These are phyloP conservation scores for Tetrahymena borealis DNA, from an alignment of 73 alveolate species.

Conservation along the genomic window DNA sequence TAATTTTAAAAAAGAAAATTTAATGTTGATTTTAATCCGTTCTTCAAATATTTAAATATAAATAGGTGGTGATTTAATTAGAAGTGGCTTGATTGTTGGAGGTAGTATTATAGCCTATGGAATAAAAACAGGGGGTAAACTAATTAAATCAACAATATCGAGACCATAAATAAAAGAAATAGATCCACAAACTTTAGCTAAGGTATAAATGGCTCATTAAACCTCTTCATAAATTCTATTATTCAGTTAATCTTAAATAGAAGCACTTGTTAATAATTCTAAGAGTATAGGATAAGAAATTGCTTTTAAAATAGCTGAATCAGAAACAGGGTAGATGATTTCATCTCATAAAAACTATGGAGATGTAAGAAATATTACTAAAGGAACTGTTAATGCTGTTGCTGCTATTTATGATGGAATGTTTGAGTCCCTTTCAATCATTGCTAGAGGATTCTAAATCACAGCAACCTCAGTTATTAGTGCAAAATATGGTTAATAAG, in stretches of 20 bases:
- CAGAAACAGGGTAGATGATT: not conserved
- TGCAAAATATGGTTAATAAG: not conserved
- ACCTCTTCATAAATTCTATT: not conserved
- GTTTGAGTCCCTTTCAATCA: not conserved
- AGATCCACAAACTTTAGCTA: not conserved
- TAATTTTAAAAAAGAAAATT: too few relatives aligned
- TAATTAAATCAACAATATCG: not conserved
- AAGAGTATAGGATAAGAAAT: not conserved
- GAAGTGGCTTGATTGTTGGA: not conserved
- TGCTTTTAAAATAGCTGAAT: not conserved
- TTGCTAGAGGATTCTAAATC: not conserved
- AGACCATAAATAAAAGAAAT: not conserved
- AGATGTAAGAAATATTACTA: not conserved
- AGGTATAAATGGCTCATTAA: not conserved
- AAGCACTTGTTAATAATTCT: not conserved
- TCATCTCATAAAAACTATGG: not conserved
- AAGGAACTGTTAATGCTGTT: not conserved
- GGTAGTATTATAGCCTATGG: not conserved
- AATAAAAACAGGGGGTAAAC: not conserved
- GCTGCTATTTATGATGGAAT: not conserved
- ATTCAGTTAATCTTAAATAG: not conserved
- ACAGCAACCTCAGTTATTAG: not conserved
- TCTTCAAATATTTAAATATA: too few relatives aligned
- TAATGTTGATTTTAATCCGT: too few relatives aligned
- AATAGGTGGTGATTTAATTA: not conserved